These are phyloP conservation scores for Davidsoniella australis DNA, from an alignment of 2,329 filamentous ascomycete genomes.

Conservation along the genomic window DNA sequence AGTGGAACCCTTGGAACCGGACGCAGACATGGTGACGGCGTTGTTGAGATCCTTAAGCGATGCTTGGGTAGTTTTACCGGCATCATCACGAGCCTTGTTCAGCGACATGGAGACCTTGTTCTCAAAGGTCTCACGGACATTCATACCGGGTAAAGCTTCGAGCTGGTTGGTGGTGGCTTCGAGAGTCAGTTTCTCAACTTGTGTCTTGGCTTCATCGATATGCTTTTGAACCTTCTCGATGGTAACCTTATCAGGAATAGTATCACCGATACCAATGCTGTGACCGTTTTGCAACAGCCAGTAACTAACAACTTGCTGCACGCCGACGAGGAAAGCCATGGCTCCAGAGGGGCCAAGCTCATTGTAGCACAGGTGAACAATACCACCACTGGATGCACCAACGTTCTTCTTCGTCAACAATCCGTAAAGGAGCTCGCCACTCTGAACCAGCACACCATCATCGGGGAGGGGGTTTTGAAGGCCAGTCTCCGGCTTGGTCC, in stretches of 20 bases:
- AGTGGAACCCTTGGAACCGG: conserved; percentile 93
- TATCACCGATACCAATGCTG: conserved; percentile 97
- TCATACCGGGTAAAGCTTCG: conserved; percentile 95
- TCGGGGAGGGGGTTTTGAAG: conserved; percentile 51
- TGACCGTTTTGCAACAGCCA: conserved; percentile 94
- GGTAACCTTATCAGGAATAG: conserved; percentile 74
- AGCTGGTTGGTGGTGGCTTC: conserved; percentile 72
- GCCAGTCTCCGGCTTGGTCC: conserved; percentile 43
- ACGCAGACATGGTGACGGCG: conserved; percentile 86
- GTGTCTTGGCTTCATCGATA: conserved; percentile 64
- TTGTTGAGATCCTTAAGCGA: conserved; percentile 94
- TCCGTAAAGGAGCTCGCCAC: conserved; percentile 79
- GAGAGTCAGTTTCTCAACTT: conserved; percentile 59
- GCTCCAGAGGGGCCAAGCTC: conserved; percentile 74
- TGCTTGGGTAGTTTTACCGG: conserved; percentile 80
- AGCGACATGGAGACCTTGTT: conserved; percentile 88
- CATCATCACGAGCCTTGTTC: conserved; percentile 90
- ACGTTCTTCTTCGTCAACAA: conserved; percentile 87
- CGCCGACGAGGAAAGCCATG: conserved; percentile 90
- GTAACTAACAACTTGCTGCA: conserved; percentile 88
- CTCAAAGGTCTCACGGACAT: conserved; percentile 94
- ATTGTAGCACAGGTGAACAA: conserved; percentile 92
- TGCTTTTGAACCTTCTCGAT: conserved; percentile 71
- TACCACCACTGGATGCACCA: conserved; percentile 75
- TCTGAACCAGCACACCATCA: conserved; percentile 65